Evolutionary conservation across 2,329 filamentous ascomycete species (phyloP).

Genomic region (Thermomyces lanuginosus): DNA sequence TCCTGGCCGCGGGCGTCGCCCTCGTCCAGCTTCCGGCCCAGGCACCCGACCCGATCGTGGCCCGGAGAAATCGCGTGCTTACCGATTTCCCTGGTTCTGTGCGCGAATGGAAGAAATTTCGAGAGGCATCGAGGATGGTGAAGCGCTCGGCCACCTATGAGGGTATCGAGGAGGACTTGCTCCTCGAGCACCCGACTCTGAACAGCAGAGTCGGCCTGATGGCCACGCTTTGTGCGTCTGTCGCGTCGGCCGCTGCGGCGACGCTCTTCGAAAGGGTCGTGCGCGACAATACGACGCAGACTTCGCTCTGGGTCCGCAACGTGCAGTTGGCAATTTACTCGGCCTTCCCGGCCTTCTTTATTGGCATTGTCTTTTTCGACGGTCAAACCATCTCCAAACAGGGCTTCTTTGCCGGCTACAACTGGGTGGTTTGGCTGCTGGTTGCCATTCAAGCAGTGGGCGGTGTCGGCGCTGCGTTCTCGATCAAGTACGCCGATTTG

Average conservation of each 20-base stretch:
- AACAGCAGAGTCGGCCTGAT: conserved; percentile 64
- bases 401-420: conserved; percentile 92
- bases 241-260: conserved; percentile 68
- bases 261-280: conserved; percentile 61
- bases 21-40: conserved; percentile 65
- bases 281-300: conserved; percentile 60
- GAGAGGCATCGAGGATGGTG: conserved; percentile 34
- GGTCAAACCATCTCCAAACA: conserved; percentile 65
- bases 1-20: conserved; percentile 67
- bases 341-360: conserved; percentile 69
- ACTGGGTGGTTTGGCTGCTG: conserved; percentile 74
- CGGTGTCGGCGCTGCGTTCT: conserved; percentile 67
- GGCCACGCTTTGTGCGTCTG: conserved; percentile 61
- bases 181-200: conserved; percentile 41
- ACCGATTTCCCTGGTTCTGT: conserved; percentile 62
- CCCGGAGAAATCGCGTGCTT: conserved; percentile 45
- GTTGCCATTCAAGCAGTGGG: conserved; percentile 69
- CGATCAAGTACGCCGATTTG: conserved; percentile 70
- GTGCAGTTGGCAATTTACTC: conserved; percentile 92
- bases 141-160: conserved; percentile 79
- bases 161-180: conserved; percentile 55
- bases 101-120: conserved; percentile 52
- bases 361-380: conserved; percentile 76
- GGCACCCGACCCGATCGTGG: conserved; percentile 33
- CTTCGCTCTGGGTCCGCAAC: conserved; percentile 84